A percentile compares a stretch with the other conserved stretches of the same genome.
These are phyloP conservation scores for Porpolomopsis calyptriformis DNA, from an alignment of 768 basidiomycete genomes.

Conservation along the genomic window DNA sequence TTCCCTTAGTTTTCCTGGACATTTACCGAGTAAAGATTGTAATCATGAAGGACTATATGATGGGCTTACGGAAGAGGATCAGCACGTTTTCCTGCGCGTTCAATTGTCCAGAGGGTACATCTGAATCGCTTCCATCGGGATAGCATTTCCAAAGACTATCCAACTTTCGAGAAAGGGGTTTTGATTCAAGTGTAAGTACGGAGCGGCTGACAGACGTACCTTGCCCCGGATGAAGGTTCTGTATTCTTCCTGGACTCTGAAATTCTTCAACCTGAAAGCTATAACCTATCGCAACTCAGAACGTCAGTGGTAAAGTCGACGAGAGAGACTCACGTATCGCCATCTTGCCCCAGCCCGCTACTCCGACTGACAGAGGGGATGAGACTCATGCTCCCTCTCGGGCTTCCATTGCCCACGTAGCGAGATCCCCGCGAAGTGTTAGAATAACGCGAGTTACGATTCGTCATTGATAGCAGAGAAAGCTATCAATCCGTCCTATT, in stretches of 20 bases:
- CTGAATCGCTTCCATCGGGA: constrained; percentile 19
- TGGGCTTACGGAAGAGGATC: constrained; percentile 57
- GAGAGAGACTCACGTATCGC: constrained; percentile 57
- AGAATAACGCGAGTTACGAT: no score
- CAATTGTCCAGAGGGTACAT: constrained; percentile 28
- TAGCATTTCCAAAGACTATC: constrained; percentile 35
- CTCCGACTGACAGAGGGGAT: constrained; percentile 69
- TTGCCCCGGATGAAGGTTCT: constrained; percentile 53
- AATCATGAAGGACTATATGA: background rate
- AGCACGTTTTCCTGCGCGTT: constrained; percentile 59
- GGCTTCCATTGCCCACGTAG: background rate
- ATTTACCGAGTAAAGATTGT: background rate
- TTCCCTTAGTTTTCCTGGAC: constrained; percentile 64
- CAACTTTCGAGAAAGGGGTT: constrained; percentile 26
- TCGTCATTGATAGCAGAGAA: no score
- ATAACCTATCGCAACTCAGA: constrained; percentile 20
- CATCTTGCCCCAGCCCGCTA: constrained; percentile 63
- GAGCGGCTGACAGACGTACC: constrained; percentile 24
- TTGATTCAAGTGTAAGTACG: background rate
- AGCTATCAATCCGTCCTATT: no score
- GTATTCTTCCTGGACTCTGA: constrained; percentile 55
- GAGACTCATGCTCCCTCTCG: constrained; percentile 36
- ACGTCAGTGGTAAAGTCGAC: background rate
- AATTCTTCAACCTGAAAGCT: constrained; percentile 48
- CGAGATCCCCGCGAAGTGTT: no score